Evolutionary conservation across 2,329 filamentous ascomycete species (phyloP).

Genomic region (Raffaelea deltoideospora): DNA sequence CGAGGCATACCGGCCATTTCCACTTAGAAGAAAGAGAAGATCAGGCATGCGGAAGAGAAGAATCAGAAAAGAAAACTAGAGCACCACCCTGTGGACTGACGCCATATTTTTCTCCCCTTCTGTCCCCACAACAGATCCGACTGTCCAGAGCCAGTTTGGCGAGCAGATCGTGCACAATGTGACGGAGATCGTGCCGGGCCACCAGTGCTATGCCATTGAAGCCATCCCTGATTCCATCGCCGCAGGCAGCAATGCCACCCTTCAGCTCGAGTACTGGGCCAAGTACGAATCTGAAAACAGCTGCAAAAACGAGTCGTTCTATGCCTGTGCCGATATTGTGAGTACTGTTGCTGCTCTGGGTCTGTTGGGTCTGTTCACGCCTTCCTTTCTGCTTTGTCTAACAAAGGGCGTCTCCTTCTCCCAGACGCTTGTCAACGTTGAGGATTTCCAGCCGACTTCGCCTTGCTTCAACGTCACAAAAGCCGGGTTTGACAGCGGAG

Average conservation of each 20-base stretch:
- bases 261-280: conserved; percentile 22
- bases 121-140: no score
- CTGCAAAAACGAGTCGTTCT: conserved; percentile 19
- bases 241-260: conserved; percentile 19
- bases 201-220: conserved; percentile 21
- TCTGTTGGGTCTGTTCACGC: no score
- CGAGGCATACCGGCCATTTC: no score
- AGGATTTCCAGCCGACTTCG: conserved; percentile 14
- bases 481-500: conserved; percentile 5
- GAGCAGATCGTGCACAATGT: conserved; percentile 15
- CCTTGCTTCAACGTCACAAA: conserved; percentile 24
- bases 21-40: no score
- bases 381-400: neutral
- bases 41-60: no score
- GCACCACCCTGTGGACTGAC: no score
- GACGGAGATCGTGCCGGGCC: conserved; percentile 17
- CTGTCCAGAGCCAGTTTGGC: conserved; percentile 16
- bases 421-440: conserved; percentile 6
- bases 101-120: no score
- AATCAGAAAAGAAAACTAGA: no score
- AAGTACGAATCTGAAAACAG: conserved; percentile 10
- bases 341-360: no score
- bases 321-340: conserved; percentile 21
- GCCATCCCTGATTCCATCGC: conserved; percentile 12
- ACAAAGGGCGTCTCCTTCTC: neutral